phyloP scores from a whole-genome alignment of 495 filamentous ascomycete species.

The Penicillium parvum region DNA sequence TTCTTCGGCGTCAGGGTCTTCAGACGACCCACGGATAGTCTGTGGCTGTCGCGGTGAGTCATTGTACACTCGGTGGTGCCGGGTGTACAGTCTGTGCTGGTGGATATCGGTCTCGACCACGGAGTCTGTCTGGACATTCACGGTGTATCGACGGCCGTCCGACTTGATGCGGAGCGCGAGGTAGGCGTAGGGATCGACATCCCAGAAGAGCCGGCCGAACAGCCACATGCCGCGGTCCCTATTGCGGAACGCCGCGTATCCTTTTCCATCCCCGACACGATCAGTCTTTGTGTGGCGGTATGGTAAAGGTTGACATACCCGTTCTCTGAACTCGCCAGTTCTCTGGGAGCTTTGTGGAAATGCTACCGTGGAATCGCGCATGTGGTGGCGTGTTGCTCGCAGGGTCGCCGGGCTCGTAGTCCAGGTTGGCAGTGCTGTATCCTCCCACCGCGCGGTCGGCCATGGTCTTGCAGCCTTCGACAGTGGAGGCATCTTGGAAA shows the following conservation, averaged over 20 bases:
- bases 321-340: conserved; percentile 53
- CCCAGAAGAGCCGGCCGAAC: conserved; percentile 79
- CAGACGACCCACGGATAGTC: conserved; percentile 12
- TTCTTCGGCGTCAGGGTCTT: conserved; percentile 20
- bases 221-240: conserved; percentile 52
- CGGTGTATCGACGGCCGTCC: conserved; percentile 86
- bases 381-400: conserved; percentile 49
- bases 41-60: conserved; percentile 10
- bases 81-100: conserved; percentile 85
- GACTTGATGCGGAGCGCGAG: conserved; percentile 86
- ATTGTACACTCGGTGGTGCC: conserved; percentile 45
- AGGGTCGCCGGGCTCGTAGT: conserved; percentile 53
- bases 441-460: conserved; percentile 84
- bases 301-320: conserved; percentile 49
- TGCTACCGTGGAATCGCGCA: conserved; percentile 77
- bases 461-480: conserved; percentile 74
- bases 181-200: conserved; percentile 84
- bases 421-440: conserved; percentile 67
- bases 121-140: conserved; percentile 93
- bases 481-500: conserved; percentile 58
- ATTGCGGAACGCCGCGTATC: conserved; percentile 89
- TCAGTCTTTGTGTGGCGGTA: not conserved
- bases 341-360: conserved; percentile 72
- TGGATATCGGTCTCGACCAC: conserved; percentile 90
- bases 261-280: conserved; percentile 42